Evolutionary conservation across 2,329 filamentous ascomycete species (phyloP).

Genomic region (Canariomyces notabilis): DNA sequence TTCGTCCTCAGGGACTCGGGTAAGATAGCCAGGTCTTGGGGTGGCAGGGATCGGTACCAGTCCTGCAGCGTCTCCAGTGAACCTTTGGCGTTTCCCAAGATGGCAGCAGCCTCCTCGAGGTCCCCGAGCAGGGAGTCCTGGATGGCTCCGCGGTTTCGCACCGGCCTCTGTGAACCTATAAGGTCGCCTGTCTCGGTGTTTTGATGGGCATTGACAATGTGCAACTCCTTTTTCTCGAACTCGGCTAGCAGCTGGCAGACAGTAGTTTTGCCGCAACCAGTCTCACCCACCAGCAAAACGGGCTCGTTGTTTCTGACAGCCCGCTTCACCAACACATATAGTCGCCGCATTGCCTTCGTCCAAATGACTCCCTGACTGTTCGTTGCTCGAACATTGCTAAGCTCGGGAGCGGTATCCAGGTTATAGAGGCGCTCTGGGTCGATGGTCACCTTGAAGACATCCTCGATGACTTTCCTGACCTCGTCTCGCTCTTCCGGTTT

Average conservation of each 20-base stretch:
- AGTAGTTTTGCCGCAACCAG: constrained; percentile 95
- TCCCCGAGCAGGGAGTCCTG: constrained; percentile 61
- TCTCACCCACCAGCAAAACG: constrained; percentile 90
- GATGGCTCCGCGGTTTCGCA: constrained; percentile 76
- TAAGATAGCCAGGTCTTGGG: constrained; percentile 40
- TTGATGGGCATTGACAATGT: constrained; percentile 95
- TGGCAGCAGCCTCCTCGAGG: constrained; percentile 44
- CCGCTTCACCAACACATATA: constrained; percentile 83
- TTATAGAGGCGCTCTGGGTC: constrained; percentile 71
- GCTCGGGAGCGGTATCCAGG: constrained; percentile 49
- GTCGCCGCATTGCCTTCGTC: constrained; percentile 88
- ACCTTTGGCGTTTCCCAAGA: constrained; percentile 36
- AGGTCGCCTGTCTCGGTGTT: constrained; percentile 97
- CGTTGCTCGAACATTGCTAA: constrained; percentile 43
- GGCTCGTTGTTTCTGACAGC: constrained; percentile 89
- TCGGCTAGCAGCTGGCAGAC: constrained; percentile 90
- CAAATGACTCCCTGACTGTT: constrained; percentile 72
- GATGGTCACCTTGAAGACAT: constrained; percentile 80
- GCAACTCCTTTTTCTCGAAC: constrained; percentile 67
- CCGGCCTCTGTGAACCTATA: constrained; percentile 88
- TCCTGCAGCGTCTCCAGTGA: constrained; percentile 53
- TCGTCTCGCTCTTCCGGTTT: constrained; percentile 79
- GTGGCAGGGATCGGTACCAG: constrained; percentile 51
- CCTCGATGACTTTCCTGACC: constrained; percentile 84
- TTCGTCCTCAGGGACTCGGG: constrained; percentile 44